A percentile compares a stretch with the other conserved stretches of the same genome.
These are phyloP conservation scores for Thecaphora thlaspeos DNA, from an alignment of 1,284 basidiomycete species.

Conservation along the genomic window DNA sequence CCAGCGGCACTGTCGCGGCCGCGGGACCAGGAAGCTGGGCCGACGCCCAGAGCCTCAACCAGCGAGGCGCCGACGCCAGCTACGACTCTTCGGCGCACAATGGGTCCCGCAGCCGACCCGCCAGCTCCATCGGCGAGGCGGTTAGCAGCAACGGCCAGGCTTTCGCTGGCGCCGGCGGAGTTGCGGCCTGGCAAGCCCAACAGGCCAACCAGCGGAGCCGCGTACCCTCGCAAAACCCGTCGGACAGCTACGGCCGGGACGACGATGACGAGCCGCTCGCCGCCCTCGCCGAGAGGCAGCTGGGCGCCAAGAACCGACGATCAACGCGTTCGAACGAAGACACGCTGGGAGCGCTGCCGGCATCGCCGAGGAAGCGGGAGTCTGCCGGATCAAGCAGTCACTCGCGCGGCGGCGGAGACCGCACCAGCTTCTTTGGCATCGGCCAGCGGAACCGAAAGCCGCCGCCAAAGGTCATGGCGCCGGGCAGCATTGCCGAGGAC, in stretches of 20 bases:
- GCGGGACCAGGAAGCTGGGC: neutral
- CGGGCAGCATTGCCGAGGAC: conserved; percentile 19
- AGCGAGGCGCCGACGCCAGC: conserved; percentile 11
- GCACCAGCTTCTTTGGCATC: conserved; percentile 47
- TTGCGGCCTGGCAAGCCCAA: conserved; percentile 39
- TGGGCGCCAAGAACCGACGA: conserved; percentile 13
- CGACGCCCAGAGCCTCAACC: neutral
- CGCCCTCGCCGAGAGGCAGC: conserved; percentile 8
- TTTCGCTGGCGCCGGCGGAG: conserved; percentile 20
- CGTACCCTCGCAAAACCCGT: neutral
- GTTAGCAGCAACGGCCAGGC: conserved; percentile 6
- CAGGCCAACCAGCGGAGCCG: conserved; percentile 23
- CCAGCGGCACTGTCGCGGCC: no score
- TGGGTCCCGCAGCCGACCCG: conserved; percentile 13
- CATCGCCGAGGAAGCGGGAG: conserved; percentile 41
- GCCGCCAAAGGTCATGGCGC: conserved; percentile 17
- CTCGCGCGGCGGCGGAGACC: conserved; percentile 25
- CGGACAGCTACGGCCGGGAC: conserved; percentile 11
- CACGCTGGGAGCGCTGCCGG: conserved; percentile 27
- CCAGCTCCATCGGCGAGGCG: conserved; percentile 19
- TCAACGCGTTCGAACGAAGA: conserved; percentile 21
- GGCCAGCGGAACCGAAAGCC: conserved; percentile 41
- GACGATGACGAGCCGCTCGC: conserved; percentile 1
- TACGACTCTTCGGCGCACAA: conserved; percentile 21
- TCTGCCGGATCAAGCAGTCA: conserved; percentile 24